These are phyloP conservation scores for Salix arbutifolia DNA, from an alignment of 345 rosid genomes.

Conservation along the genomic window DNA sequence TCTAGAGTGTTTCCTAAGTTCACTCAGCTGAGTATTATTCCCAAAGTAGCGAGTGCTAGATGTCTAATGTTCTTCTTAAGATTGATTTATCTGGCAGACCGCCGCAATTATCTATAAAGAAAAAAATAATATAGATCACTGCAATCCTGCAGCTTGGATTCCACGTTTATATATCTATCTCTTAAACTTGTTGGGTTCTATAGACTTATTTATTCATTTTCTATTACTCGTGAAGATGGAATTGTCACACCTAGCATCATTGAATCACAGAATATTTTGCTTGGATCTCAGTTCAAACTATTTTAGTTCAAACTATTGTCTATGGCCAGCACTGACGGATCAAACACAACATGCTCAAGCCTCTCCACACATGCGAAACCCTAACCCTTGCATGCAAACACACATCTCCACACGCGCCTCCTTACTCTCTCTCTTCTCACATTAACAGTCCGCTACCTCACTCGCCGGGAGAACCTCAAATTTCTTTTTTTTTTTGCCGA, in stretches of 20 bases:
- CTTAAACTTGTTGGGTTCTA: not conserved
- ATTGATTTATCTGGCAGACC: not conserved
- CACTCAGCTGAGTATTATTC: not conserved
- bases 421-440: conserved; percentile 9
- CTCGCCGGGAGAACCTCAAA: conserved; percentile 40
- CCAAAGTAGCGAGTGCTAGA: not conserved
- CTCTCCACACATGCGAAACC: conserved; percentile 64
- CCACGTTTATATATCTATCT: not conserved
- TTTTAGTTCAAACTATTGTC: too few species aligned
- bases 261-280: not conserved
- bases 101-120: too few species aligned
- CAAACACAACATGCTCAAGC: conserved; percentile 54
- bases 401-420: conserved; percentile 54
- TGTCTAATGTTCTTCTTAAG: not conserved
- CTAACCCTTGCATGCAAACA: conserved; percentile 32
- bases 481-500: conserved; percentile 2
- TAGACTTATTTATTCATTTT: not conserved
- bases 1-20: not conserved
- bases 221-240: not conserved
- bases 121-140: too few species aligned
- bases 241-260: not conserved
- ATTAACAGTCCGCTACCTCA: conserved; percentile 28
- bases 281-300: not conserved
- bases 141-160: not conserved
- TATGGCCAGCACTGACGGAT: too few species aligned